Conservation (phyloP, 2,329 filamentous ascomycete species). For the Apiospora marii region DNA sequence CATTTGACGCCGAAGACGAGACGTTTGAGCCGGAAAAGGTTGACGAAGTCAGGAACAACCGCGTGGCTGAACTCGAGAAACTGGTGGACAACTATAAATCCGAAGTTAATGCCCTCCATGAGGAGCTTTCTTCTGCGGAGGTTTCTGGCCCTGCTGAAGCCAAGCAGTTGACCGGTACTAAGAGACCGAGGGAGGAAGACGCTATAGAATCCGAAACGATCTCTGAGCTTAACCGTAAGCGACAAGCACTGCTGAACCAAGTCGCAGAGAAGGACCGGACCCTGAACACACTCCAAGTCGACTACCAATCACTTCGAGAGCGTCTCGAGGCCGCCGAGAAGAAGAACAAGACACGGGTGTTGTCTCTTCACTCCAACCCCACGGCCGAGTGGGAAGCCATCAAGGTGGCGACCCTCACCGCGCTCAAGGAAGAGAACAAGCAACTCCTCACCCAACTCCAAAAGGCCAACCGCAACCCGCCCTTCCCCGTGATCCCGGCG, state of each 20-base stretch:
- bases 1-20: slow-evolving; percentile 85
- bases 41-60: slow-evolving; percentile 76
- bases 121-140: slow-evolving; percentile 75
- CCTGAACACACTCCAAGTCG: slow-evolving; percentile 72
- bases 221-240: slow-evolving; percentile 86
- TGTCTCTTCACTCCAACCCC: slow-evolving; percentile 90
- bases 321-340: slow-evolving; percentile 74
- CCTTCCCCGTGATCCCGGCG: slow-evolving; percentile 73
- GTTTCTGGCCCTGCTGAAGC: slow-evolving; percentile 46
- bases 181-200: slow-evolving; percentile 69
- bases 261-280: slow-evolving; percentile 73
- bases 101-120: slow-evolving; percentile 78
- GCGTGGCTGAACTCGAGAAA: slow-evolving; percentile 83
- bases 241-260: slow-evolving; percentile 63
- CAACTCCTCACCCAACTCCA: slow-evolving; percentile 79
- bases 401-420: slow-evolving; percentile 80
- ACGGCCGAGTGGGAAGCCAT: slow-evolving; percentile 86
- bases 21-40: slow-evolving; percentile 83
- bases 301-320: slow-evolving; percentile 72
- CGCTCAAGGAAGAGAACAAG: slow-evolving; percentile 82
- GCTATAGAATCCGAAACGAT: slow-evolving; percentile 73
- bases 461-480: slow-evolving; percentile 50
- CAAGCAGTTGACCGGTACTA: slow-evolving; percentile 55
- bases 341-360: slow-evolving; percentile 78
- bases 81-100: slow-evolving; percentile 85